These are phyloP conservation scores for Saccharomycopsis amapae DNA, from an alignment of 805 yeast genomes.

Conservation along the genomic window DNA sequence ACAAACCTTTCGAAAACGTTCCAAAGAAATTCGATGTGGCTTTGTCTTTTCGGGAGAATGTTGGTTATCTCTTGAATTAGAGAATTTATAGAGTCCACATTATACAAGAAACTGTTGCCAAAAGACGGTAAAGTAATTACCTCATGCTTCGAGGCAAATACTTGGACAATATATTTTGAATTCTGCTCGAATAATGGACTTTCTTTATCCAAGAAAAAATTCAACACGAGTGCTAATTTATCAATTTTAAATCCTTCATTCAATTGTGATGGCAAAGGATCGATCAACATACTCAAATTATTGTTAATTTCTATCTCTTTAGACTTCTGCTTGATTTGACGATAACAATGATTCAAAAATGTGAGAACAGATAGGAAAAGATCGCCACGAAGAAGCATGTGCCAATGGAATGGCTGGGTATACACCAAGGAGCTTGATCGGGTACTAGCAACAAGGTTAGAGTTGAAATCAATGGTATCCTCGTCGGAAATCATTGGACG, in stretches of 20 bases:
- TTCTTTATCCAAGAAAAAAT: conserved; percentile 1
- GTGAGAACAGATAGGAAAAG: neutral
- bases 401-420: neutral
- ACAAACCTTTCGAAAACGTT: conserved; percentile 11
- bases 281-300: conserved; percentile 2
- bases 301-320: conserved; percentile 2
- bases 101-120: neutral
- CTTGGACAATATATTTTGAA: neutral
- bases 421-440: neutral
- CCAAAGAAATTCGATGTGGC: conserved; percentile 10
- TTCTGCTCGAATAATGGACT: conserved; percentile 1
- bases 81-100: neutral
- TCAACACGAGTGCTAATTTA: conserved; percentile 3
- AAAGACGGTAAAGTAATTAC: neutral
- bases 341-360: conserved; percentile 3
- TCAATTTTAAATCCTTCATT: conserved; percentile 14
- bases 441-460: too few relatives aligned
- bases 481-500: too few relatives aligned
- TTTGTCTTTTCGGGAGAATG: conserved; percentile 7
- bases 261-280: conserved; percentile 10
- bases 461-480: too few relatives aligned
- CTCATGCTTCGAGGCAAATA: neutral
- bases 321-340: conserved; percentile 8
- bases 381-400: neutral
- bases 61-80: conserved; percentile 6